Evolutionary conservation across 345 rosid species (phyloP).

Genomic region (Hibiscus tridactylites): DNA sequence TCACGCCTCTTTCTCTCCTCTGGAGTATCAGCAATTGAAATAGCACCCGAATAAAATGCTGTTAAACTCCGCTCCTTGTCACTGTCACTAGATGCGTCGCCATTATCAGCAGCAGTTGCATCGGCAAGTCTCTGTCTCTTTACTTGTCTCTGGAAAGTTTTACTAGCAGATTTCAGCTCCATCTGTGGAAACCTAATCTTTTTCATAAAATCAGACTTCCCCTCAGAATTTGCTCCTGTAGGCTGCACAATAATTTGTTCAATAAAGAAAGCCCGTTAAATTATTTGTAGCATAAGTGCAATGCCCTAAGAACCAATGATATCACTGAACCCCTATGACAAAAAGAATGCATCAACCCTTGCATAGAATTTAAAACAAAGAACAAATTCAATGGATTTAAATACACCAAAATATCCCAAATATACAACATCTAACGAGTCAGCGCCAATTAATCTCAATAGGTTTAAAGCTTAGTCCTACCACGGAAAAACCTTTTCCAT

Average conservation of each 20-base stretch:
- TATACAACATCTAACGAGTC: conserved; percentile 6
- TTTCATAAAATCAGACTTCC: conserved; percentile 41
- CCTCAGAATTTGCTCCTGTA: conserved; percentile 27
- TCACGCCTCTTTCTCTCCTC: conserved; percentile 96
- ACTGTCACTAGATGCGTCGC: conserved; percentile 90
- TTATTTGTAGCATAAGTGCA: conserved; percentile 8
- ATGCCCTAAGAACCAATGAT: neutral
- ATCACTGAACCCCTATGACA: neutral
- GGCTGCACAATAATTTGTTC: conserved; percentile 30
- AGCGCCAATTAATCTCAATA: neutral
- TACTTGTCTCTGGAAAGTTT: conserved; percentile 48
- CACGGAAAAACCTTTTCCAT: neutral
- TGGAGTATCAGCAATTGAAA: conserved; percentile 58
- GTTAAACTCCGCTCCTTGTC: conserved; percentile 77
- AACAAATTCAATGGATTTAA: neutral
- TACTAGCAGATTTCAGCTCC: conserved; percentile 45
- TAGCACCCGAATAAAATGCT: conserved; percentile 68
- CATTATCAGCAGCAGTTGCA: conserved; percentile 41
- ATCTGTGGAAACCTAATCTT: conserved; percentile 25
- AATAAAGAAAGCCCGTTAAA: conserved; percentile 4
- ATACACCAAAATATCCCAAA: neutral
- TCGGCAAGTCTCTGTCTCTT: conserved; percentile 72
- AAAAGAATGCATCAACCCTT: neutral
- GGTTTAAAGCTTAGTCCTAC: neutral
- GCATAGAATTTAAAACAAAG: neutral